Base-by-base conservation (phyloP, 495 filamentous ascomycete genomes). In the Neurospora sp. region DNA sequence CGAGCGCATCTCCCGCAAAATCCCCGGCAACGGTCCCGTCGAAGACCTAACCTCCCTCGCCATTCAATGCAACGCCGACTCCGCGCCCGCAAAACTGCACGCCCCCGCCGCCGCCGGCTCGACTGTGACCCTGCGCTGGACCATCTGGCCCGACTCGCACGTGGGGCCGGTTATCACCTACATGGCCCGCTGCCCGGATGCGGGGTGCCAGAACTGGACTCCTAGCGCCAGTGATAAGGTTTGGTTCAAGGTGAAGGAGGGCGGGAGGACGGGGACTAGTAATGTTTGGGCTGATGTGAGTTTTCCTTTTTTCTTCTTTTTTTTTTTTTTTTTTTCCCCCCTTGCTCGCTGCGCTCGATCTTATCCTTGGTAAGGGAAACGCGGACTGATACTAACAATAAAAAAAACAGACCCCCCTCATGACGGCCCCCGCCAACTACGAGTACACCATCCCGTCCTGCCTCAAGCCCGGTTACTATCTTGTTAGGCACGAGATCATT, bases 401-500 rank as follows among this genome's bases (percentile, higher is more conserved):
- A 82, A 81, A 81, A 12, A 27, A 14, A 80, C 75, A 70, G 79
- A 83, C 80, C 14, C 69, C 88, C 81, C 72, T 81, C 44, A 85
- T 81, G 88, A 86, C 48, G 82, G 80, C 69, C 87, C 89, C 90
- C 73, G 88, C 85, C 78, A 84, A 83, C 71, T 88, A 86, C 80
- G 85, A 81, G 65, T 87, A 91, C 79, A 89, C 84, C 22, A 89
- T 93, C 74, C 91, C 91, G 40, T 81, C 82, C n/a, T 82, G 78
- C 77, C 83, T 92, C 27, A 84, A 82, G 5, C 77, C 85, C 16
- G 91, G 91, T 22, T 88, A 88, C 83, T 93, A 92, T 76, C 88
- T 93, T 72, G 83, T 93, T 18, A 88, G 91, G 41, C 89, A 92
- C 75, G 91, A 93, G 80, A 88, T 93, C 77, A 89, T 92, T 72